Evolutionary conservation across 2,329 filamentous ascomycete genomes (phyloP), one percentile per base, ranked within the genome.

Genomic region (Acrocalymma vagum): DNA sequence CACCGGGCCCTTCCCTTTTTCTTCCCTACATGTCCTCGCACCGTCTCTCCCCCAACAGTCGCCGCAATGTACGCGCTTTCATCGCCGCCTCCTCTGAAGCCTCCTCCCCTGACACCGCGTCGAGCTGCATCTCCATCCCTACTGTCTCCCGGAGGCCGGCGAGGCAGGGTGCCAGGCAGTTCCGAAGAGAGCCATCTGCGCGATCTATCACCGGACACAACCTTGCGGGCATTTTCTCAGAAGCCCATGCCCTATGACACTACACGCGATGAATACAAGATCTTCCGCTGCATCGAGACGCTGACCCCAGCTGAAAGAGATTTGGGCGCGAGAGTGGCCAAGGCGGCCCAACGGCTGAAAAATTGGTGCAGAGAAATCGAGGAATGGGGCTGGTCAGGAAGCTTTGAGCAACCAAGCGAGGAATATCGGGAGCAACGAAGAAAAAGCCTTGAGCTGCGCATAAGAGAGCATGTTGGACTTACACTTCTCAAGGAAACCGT

Each of bases 311-410:
- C 80, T 16, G 87, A 93, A 68, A 82, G 86, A 56, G 84, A 86
- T 11, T 84, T 93, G 66, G 87, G 85, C 27, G 76, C 86, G 58
- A 80, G 83, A 48, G 85, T 87, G 28, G 88, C 88, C 27, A 69
- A 84, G 46, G 85, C 87, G 11, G 87, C 87, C 9, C 82, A 86
- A 56, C 84, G 81, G 49, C 82, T 94, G 48, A 80, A 86, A 66
- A 79, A 82, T 60, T 94, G 89, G 88, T 77, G 88, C 17, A 75
- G 82, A n/a, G 89, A 94, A 72, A 75, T 94, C 25, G 74, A 78
- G 42, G 65, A 73, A 44, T 86, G 83, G 83, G 64, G 70, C 14
- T 86, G 83, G 83, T 72, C 78, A 0, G 76, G 74, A 47, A 72
- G 64, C 10, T 78, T 77, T 41, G 72, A 76, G 42, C 60, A 58